These are phyloP conservation scores for Margaritispora aquatica DNA, from an alignment of 495 filamentous ascomycete species.

Conservation along the genomic window DNA sequence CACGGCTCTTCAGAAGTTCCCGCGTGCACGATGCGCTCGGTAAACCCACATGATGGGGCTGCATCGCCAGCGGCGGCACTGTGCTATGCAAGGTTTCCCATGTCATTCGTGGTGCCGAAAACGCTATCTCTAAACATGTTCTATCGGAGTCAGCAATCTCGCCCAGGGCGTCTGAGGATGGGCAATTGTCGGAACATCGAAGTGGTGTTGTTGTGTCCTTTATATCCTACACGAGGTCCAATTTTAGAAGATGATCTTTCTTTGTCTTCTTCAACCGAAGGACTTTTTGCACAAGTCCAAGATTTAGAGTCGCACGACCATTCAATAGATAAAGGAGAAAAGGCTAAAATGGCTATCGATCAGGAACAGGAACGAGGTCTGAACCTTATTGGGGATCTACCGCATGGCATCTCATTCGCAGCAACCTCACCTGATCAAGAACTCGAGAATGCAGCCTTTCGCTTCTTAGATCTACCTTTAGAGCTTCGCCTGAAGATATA, in stretches of 20 bases:
- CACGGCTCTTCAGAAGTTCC: neutral
- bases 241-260: neutral
- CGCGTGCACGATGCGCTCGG: neutral
- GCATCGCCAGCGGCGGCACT: neutral
- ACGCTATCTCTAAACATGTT: conserved; percentile 17
- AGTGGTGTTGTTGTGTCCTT: conserved; percentile 11
- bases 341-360: neutral
- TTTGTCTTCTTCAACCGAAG: neutral
- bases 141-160: conserved; percentile 1
- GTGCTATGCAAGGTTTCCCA: neutral
- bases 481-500: conserved; percentile 26
- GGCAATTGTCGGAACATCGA: conserved; percentile 20
- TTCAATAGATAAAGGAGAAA: neutral
- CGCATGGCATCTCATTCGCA: no score
- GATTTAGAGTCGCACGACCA: neutral
- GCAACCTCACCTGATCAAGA: no score
- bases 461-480: conserved; percentile 22
- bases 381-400: neutral
- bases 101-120: neutral
- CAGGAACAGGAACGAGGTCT: neutral
- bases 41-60: neutral
- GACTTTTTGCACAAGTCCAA: neutral
- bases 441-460: no score
- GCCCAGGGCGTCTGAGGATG: neutral
- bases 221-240: neutral